Base-by-base conservation (phyloP, 2,329 filamentous ascomycete genomes). In the Paramyrothecium roridum region DNA sequence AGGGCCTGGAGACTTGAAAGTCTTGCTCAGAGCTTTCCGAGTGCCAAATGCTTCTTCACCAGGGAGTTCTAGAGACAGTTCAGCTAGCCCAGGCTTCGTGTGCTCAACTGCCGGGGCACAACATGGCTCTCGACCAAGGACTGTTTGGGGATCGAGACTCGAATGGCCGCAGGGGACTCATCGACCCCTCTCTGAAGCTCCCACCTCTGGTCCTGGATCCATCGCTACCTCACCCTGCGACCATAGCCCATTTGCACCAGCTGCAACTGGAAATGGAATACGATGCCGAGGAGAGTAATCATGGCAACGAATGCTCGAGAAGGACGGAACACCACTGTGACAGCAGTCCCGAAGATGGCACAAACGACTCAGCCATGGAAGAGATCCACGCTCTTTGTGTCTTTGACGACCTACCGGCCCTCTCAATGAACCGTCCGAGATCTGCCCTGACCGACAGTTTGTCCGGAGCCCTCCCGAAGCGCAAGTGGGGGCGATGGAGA, bases 231-330 rank as follows among this genome's bases (percentile, higher is more conserved):
- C 59, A 54, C 40, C 50, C 52, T 22, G 52, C 55, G 12, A 48
- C 50, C 40, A 53, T 56, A 19, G 50, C 48, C 12, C 51, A 52
- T 17, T 59, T 63, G 60, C 61, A 63, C 51, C 61, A 63, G 43
- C 60, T 63, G 23, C 61, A 63, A 52, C 57, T 63, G 3, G 61
- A 62, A 47, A 56, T 60, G 57, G 59, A 62, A 48, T 61, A 62
- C 47, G 58, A 61, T 33, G 58, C 54, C 4, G 60, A 61, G 50
- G 61, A 63, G 54, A 58, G 58, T 56, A 58, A 61, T 40, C 56
- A 55, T 26, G 50, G 52, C 48, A 52, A 57, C 21, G 48, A 53
- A n/a, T 56, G 57, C n/a, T 53, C 56, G 12, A 54, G 56, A 17
- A 55, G 55, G 3, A 13, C 56, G 30, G 54, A 54, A 30, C 48